Evolutionary conservation across 257 asterid species (phyloP), one percentile per base, ranked within the genome.

Genomic region (Solanum boliviense): DNA sequence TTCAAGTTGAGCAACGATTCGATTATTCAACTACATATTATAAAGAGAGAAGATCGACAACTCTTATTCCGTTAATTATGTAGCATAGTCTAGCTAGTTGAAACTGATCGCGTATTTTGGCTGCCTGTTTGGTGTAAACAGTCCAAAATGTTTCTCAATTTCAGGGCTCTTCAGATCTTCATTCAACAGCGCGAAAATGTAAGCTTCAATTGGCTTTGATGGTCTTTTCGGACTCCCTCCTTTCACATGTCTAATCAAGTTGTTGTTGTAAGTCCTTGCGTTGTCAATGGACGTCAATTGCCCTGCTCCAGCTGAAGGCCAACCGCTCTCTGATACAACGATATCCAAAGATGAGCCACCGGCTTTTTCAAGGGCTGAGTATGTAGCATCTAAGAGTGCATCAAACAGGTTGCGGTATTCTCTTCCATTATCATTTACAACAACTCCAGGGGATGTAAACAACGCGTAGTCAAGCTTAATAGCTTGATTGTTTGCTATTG

Each of bases 301-400:
- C 41, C 85, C 86, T 81, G 90, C 91, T 78, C 91, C 93, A 6
- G 71, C 88, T 3, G 92, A 86, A 41, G 93, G 92, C 92, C 93
- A 91, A 21, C 93, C 92, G 23, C 89, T 91, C 86, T 91, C 92
- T 9, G 93, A 90, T 31, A 91, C 92, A 46, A 91, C 90, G 20
- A 91, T 90, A 11, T 84, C 62, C 21, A 91, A 48, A 35, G 91
- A 87, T 3, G 88, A 60, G 1, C 91, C 94, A 5, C 92, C 93
- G 9, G 78, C 89, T 25, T 65, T 89, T 21, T 91, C 93, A 21
- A 92, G 87, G 4, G 94, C 93, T 0, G 92, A 79, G 65, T 88
- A 90, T 13, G 56, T 62, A 13, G 92, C 92, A 79, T 92, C 94
- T 46, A 91, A 44, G 21, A 88, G 76, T 12, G 93, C 92, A 81